phyloP scores from a whole-genome alignment of 306 rosid species.

The Biancaea sappan region DNA sequence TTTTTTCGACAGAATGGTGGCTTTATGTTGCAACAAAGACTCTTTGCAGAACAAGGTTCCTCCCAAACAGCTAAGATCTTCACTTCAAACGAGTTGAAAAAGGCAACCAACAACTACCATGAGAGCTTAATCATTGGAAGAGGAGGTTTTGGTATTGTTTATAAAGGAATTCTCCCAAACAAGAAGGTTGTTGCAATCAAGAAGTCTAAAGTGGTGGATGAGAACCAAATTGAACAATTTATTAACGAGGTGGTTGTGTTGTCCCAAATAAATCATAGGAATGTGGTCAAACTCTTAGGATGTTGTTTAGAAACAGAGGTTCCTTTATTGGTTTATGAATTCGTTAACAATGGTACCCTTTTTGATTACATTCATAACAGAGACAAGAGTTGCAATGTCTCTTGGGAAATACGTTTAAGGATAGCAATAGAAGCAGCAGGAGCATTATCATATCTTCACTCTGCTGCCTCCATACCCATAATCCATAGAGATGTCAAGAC shows the following conservation, averaged over 20 bases:
- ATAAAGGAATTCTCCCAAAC: constrained; percentile 26
- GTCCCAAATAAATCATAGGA: constrained; percentile 44
- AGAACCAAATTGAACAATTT: constrained; percentile 38
- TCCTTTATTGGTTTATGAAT: constrained; percentile 23
- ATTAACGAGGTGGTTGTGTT: constrained; percentile 41
- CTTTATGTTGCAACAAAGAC: constrained; percentile 25
- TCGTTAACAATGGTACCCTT: constrained; percentile 33
- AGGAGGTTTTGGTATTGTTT: constrained; percentile 43
- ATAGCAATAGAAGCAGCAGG: not conserved
- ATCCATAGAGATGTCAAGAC: constrained; percentile 49
- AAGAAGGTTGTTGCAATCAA: constrained; percentile 32
- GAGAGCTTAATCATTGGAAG: constrained; percentile 30
- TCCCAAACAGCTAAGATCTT: constrained; percentile 12
- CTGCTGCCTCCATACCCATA: constrained; percentile 3
- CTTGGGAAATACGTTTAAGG: constrained; percentile 34
- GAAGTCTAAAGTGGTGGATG: constrained; percentile 39
- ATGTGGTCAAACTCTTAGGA: constrained; percentile 42
- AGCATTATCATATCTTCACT: not conserved
- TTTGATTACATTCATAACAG: constrained; percentile 28
- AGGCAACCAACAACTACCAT: constrained; percentile 35
- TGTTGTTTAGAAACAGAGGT: constrained; percentile 46
- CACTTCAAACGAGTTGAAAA: constrained; percentile 32
- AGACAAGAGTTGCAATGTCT: not conserved
- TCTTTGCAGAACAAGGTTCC: not conserved
- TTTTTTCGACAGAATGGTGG: constrained; percentile 43